Conservation (phyloP, 192 early-diverging fungal genomes). For the Rhizophagus clarus region DNA sequence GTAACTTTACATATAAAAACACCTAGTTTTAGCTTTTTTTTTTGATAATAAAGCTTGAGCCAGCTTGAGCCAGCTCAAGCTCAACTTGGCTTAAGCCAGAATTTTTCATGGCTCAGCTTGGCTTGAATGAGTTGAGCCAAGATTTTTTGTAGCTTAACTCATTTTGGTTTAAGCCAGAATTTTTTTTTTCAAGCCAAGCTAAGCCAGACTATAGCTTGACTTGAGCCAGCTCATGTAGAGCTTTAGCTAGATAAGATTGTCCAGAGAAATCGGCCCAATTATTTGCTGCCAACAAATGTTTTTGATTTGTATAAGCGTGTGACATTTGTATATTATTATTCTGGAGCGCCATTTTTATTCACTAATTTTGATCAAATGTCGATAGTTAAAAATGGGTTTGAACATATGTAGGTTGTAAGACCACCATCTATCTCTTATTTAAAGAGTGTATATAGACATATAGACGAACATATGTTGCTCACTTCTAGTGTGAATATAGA, state of each 20-base stretch:
- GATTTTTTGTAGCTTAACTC: too few relatives aligned
- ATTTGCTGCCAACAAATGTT: background rate
- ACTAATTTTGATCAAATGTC: conserved; percentile 7
- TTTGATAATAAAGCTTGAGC: too few relatives aligned
- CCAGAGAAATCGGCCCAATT: background rate
- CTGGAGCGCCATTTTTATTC: conserved; percentile 8
- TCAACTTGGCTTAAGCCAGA: too few relatives aligned
- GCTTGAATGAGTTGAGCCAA: too few relatives aligned
- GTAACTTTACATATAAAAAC: too few relatives aligned
- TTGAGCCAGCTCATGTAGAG: too few relatives aligned
- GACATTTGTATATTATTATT: conserved; percentile 21
- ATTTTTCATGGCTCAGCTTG: too few relatives aligned
- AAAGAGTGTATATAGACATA: background rate
- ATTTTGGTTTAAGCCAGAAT: too few relatives aligned
- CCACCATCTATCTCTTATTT: background rate
- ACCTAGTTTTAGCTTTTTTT: too few relatives aligned
- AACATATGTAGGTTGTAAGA: background rate
- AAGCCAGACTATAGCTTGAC: too few relatives aligned
- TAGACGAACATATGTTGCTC: background rate
- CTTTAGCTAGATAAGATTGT: background rate
- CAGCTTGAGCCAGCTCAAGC: too few relatives aligned
- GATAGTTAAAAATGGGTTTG: conserved; percentile 7
- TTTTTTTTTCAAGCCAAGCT: too few relatives aligned
- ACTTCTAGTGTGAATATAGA: background rate
- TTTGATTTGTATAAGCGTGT: conserved; percentile 11